Base-by-base conservation (phyloP, 768 basidiomycete genomes). In the Omphalotus guepiniiformis region DNA sequence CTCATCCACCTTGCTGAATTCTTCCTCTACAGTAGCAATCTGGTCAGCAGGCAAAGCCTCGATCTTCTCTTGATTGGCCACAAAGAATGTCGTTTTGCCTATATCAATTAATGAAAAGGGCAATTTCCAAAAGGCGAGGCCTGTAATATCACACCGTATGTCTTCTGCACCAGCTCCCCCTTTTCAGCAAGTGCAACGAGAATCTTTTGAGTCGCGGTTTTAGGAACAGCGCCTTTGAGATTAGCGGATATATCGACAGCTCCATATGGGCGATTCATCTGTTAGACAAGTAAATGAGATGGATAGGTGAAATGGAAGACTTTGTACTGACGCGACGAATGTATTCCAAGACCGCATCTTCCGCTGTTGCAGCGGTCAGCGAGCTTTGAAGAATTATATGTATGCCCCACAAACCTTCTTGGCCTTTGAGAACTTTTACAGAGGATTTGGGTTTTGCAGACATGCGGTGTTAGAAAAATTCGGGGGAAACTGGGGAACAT, bases 211-310 rank as follows among this genome's bases (percentile, higher is more conserved):
- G 84, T 83, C 2, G 83, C 73, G 2, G 89, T 68, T 61, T 96
- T 96, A 6, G 89, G 82, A 4, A 95, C 83, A 8, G 85, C 84
- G 42, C 89, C 89, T 64, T 94, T 94, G 25, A 96, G 69, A 65
- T 96, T 96, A 8, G 92, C 89, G 13, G 88, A 78, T 4, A 95
- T 83, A 61, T 96, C 93, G 28, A 93, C 92, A 51, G 90, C 91
- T 6, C 92, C 92, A 58, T 85, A 28, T 8, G 42, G 49, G 13
- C 49, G 19, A 39, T 50, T 50, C 49, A 50, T 50, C 49, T 50
- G 18, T 32, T 41, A 39, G 43, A 39, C 28, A 43, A 15, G 43
- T 27, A 39, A 28, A 9, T 32, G 23, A 46, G 15, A 12, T 5
- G 23, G 28, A 26, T 9, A 25, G 9, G 32, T 29, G 34, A 9